These are phyloP conservation scores for Fusarium sp. DNA, from an alignment of 2,329 filamentous ascomycete genomes.

Conservation along the genomic window DNA sequence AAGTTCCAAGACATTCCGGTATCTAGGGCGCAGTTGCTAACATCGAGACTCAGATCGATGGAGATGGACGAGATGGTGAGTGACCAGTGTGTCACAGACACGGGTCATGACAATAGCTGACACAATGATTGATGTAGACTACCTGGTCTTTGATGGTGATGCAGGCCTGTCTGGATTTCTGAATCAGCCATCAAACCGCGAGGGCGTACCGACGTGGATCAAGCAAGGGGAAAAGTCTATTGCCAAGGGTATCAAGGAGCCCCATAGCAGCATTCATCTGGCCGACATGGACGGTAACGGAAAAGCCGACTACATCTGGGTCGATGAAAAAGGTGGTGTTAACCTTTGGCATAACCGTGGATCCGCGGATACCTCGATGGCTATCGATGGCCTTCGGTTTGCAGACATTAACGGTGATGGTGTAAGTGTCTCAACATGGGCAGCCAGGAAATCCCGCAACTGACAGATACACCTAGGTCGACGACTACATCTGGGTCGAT, in stretches of 20 bases:
- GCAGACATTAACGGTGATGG: background rate
- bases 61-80: too few species aligned
- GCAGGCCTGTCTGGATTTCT: background rate
- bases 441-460: background rate
- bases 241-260: background rate
- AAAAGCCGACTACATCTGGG: background rate
- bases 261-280: constrained; percentile 16
- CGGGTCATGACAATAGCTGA: too few species aligned
- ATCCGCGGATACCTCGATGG: background rate
- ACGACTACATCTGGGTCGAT: background rate
- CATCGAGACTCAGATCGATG: too few species aligned
- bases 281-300: constrained; percentile 30
- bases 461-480: background rate
- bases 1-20: too few species aligned
- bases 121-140: background rate
- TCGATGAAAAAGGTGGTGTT: background rate
- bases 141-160: background rate
- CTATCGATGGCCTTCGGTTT: background rate
- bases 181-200: background rate
- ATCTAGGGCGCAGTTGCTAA: too few species aligned
- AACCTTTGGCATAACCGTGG: background rate
- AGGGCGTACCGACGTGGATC: background rate
- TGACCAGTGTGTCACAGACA: too few species aligned
- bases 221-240: background rate
- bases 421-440: background rate